Evolutionary conservation across 371 early-diverging fungal species (phyloP).

Genomic region (Fennellomyces sp.): DNA sequence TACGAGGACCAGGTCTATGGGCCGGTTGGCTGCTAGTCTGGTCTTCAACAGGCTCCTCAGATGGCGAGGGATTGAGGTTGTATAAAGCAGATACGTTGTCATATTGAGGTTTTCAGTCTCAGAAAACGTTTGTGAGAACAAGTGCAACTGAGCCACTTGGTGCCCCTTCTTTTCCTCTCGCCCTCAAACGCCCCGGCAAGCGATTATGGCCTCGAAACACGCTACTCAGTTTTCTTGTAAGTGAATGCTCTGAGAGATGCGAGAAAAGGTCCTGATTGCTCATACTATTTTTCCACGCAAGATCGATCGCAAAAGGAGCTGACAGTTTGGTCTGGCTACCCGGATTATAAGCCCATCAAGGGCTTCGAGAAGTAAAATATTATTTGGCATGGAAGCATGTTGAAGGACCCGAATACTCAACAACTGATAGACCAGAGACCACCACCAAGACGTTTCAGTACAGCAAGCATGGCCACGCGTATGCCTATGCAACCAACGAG

Average conservation of each 20-base stretch:
- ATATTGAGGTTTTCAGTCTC: too few relatives aligned
- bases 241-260: too few relatives aligned
- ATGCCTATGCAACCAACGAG: slow-evolving; percentile 78
- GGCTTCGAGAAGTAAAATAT: slow-evolving; percentile 52
- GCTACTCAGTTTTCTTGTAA: slow-evolving; percentile 2
- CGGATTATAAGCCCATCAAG: slow-evolving; percentile 50
- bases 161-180: background rate
- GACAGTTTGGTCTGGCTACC: slow-evolving; percentile 66
- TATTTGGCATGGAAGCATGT: background rate
- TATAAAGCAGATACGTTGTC: too few relatives aligned
- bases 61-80: too few relatives aligned
- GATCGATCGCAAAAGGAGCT: slow-evolving; percentile 72
- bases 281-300: slow-evolving; percentile 8
- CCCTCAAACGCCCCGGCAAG: background rate
- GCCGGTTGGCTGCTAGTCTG: too few relatives aligned
- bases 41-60: too few relatives aligned
- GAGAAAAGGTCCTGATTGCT: too few relatives aligned
- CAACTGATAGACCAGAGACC: slow-evolving; percentile 54
- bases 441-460: slow-evolving; percentile 75
- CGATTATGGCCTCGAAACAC: background rate
- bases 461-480: slow-evolving; percentile 79
- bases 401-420: background rate
- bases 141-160: too few relatives aligned
- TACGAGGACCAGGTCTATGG: too few relatives aligned
- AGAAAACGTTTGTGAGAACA: too few relatives aligned